These are phyloP conservation scores for Pelargonium citronellum DNA, from an alignment of 441 rosid species.

Conservation along the genomic window DNA sequence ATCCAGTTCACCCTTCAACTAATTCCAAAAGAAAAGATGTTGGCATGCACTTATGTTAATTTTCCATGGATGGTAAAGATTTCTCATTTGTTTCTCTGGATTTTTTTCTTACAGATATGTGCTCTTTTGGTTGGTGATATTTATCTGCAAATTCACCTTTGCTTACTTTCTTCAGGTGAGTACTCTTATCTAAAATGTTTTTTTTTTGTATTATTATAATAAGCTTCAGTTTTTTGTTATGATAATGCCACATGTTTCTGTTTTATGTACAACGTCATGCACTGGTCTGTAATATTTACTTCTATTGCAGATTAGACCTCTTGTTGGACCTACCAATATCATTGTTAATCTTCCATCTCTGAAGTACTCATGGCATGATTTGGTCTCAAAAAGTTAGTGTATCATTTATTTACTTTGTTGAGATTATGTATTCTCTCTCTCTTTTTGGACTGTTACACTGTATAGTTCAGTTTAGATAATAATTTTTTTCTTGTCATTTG, in stretches of 20 bases:
- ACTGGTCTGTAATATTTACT: slow-evolving; percentile 17
- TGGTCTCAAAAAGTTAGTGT: slow-evolving; percentile 77
- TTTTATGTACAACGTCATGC: not conserved
- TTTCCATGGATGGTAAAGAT: not conserved
- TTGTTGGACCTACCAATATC: slow-evolving; percentile 60
- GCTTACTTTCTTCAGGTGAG: slow-evolving; percentile 99
- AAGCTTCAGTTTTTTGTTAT: slow-evolving; percentile 3
- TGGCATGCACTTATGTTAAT: not conserved
- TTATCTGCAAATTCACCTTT: slow-evolving; percentile 80
- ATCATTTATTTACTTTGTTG: slow-evolving; percentile 11
- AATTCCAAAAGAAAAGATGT: not conserved
- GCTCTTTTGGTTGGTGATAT: slow-evolving; percentile 82
- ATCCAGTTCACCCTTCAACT: no score
- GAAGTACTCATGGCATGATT: slow-evolving; percentile 92
- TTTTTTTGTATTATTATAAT: slow-evolving; percentile 15
- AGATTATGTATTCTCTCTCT: not conserved
- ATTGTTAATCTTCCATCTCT: slow-evolving; percentile 44
- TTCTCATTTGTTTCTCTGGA: not conserved
- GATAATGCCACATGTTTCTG: slow-evolving; percentile 11
- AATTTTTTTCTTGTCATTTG: not conserved
- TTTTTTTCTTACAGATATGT: slow-evolving; percentile 60
- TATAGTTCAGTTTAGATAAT: not conserved
- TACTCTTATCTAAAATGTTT: slow-evolving; percentile 15
- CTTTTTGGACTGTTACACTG: not conserved
- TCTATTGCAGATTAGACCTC: slow-evolving; percentile 78